Evolutionary conservation across 1,284 basidiomycete species (phyloP), one percentile per base, ranked within the genome.

Genomic region (Microbotryum violaceum): DNA sequence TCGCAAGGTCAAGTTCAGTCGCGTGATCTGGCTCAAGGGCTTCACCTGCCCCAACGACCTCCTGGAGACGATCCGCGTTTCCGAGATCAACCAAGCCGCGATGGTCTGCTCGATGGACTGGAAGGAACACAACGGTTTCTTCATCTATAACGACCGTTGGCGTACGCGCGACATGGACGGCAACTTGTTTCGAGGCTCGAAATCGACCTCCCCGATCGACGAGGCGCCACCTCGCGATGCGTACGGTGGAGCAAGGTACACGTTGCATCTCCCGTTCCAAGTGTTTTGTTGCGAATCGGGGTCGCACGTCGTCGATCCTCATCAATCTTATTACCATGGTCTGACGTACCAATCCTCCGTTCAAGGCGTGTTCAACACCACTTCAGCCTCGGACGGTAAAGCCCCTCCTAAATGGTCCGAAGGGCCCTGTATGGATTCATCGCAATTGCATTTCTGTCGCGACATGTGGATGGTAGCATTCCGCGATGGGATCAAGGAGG

Each of bases 81-180:
- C 87, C 74, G 81, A 88, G 68, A 81, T 82, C 46, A 97, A 96
- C 74, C 84, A 90, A 70, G 92, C 92, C 0, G 89, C 90, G 1
- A 91, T 97, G 89, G 90, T 94, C 2, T 96, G 92, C 74, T 91
- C 91, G 27, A 96, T 96, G 92, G 92, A 97, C 74, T 97, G 92
- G 92, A 91, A 91, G 27, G 91, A 97, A 75, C 88, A 91, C 74
- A 89, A 91, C 69, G 91, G 91, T 0, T 88, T 91, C 77, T 97
- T 94, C 78, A 91, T 96, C 70, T 96, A 94, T 77, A 94, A 91
- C 27, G 92, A 94, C 76, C 82, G 92, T 63, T 97, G 92, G 92
- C 81, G 92, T 56, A 96, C 92, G 8, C 85, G 92, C 45, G 92
- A 97, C 72, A 92, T 97, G 71, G 88, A 87, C 70, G 92, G 92